phyloP scores from a whole-genome alignment of 108 stramenopile species.

The Fistulifera solaris region DNA sequence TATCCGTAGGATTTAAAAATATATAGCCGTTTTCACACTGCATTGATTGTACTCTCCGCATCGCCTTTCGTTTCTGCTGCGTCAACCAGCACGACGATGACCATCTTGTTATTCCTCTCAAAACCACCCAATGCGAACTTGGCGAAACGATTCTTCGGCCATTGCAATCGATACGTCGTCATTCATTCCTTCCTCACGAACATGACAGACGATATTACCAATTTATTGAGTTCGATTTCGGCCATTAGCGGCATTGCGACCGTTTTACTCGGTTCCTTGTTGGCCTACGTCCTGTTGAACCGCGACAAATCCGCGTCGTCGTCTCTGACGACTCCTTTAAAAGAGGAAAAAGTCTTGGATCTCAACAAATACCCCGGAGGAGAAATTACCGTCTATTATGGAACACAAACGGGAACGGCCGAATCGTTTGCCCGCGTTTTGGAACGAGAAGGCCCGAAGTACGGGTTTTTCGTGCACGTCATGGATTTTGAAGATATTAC shows the following conservation, averaged over 20 bases:
- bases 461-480: conserved; percentile 74
- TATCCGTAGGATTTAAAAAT: too few species aligned
- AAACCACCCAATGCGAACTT: too few species aligned
- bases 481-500: conserved; percentile 87
- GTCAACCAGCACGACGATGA: too few species aligned
- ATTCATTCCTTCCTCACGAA: too few species aligned
- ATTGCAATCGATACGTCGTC: too few species aligned
- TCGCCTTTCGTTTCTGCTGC: too few species aligned
- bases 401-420: conserved; percentile 97
- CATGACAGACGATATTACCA: too few species aligned
- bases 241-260: conserved; percentile 10
- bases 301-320: neutral
- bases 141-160: too few species aligned
- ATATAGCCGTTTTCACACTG: too few species aligned
- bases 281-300: conserved; percentile 11
- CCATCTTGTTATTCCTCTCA: too few species aligned
- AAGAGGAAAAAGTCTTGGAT: neutral
- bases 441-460: conserved; percentile 58
- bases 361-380: conserved; percentile 61
- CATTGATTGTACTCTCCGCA: too few species aligned
- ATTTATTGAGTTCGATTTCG: too few species aligned
- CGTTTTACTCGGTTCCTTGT: conserved; percentile 11
- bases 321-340: neutral
- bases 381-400: conserved; percentile 81
- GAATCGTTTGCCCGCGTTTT: conserved; percentile 90